Percentiles rank a stretch among this genome's conserved stretches.
Evolutionary conservation across 805 yeast species (phyloP).

Genomic region (Kodamaea laetipori): DNA sequence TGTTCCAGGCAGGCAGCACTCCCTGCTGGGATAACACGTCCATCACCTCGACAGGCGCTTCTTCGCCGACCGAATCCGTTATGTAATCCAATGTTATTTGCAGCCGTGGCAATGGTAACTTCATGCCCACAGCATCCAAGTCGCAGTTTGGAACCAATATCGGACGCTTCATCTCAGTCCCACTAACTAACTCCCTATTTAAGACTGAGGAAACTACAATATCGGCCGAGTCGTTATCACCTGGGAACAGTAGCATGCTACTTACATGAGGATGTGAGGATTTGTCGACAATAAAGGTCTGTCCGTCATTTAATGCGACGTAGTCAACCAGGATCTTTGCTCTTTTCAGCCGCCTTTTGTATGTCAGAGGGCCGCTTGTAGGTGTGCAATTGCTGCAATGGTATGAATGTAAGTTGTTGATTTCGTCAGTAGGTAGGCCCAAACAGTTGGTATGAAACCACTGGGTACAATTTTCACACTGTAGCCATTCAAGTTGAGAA

Average conservation of each 20-base stretch:
- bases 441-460: conserved; percentile 62
- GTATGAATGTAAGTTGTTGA: conserved; percentile 45
- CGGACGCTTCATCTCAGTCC: conserved; percentile 34
- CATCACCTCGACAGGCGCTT: conserved; percentile 75
- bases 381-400: conserved; percentile 56
- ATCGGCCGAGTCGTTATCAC: conserved; percentile 13
- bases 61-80: conserved; percentile 61
- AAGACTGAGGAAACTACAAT: conserved; percentile 27
- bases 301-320: conserved; percentile 77
- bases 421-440: conserved; percentile 34
- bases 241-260: conserved; percentile 30
- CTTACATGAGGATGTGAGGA: conserved; percentile 55
- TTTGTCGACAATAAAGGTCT: conserved; percentile 48
- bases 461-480: conserved; percentile 54
- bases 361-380: conserved; percentile 51
- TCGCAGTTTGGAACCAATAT: conserved; percentile 41
- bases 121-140: conserved; percentile 44
- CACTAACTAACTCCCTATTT: conserved; percentile 19
- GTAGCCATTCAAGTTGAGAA: conserved; percentile 46
- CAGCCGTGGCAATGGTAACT: conserved; percentile 47
- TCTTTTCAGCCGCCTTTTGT: conserved; percentile 57
- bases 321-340: conserved; percentile 65
- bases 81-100: conserved; percentile 57
- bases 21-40: conserved; percentile 82
- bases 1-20: conserved; percentile 62